These are phyloP conservation scores for Lolium rigidum DNA, from an alignment of 176 grass and related monocot species.

Conservation along the genomic window DNA sequence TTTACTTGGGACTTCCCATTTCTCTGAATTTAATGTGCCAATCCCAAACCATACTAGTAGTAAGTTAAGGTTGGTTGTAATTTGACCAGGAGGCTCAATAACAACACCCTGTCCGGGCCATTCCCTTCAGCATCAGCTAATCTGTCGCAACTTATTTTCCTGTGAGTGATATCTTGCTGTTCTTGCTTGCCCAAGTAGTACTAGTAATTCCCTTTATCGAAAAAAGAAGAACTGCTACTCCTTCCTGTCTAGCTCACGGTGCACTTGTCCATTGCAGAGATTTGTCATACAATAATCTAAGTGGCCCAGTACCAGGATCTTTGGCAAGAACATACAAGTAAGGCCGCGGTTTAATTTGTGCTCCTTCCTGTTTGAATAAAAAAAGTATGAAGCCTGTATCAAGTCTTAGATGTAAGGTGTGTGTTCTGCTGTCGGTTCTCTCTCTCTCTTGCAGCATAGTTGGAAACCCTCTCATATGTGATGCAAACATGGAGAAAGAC, in stretches of 20 bases:
- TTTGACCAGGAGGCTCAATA: slow-evolving; percentile 84
- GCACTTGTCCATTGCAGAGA: slow-evolving; percentile 55
- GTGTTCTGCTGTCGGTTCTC: slow-evolving; percentile 22
- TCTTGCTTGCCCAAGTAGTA: not conserved
- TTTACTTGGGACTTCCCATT: not conserved
- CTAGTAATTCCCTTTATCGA: too few relatives aligned
- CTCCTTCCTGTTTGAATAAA: not conserved
- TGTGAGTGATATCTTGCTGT: slow-evolving; percentile 59
- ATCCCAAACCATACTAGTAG: too few relatives aligned
- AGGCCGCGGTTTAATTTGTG: slow-evolving; percentile 20
- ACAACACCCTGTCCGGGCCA: slow-evolving; percentile 82
- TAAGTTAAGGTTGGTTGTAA: slow-evolving; percentile 20
- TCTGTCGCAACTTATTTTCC: slow-evolving; percentile 74
- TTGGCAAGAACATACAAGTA: slow-evolving; percentile 90
- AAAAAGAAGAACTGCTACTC: too few relatives aligned
- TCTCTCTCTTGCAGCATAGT: slow-evolving; percentile 74
- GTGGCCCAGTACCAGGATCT: slow-evolving; percentile 66
- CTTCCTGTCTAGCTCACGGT: not conserved
- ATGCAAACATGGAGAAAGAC: slow-evolving; percentile 58
- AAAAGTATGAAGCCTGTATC: not conserved
- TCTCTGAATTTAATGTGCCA: too few relatives aligned
- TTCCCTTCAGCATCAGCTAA: slow-evolving; percentile 68
- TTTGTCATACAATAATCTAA: slow-evolving; percentile 94
- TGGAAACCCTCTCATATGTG: slow-evolving; percentile 93
- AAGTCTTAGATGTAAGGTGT: not conserved